Conservation (phyloP, 1,139 yeast genomes). For the Meyerozyma sp. region DNA sequence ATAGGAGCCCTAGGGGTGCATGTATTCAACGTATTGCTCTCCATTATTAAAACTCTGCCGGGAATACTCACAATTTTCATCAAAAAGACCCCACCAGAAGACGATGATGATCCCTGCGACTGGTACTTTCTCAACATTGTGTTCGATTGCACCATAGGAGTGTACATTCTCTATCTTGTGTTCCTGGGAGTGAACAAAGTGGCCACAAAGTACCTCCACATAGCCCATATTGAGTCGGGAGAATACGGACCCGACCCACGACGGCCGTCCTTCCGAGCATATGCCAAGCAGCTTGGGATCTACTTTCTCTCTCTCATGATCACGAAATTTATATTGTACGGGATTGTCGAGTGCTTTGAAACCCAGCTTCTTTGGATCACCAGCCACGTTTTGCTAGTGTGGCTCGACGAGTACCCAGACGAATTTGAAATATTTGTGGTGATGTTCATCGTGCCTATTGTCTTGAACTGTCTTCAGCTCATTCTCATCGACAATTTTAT, state of each 20-base stretch:
- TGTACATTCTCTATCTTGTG: slow-evolving; percentile 66
- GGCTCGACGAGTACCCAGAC: slow-evolving; percentile 75
- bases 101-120: slow-evolving; percentile 59
- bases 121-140: slow-evolving; percentile 89
- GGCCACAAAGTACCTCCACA: slow-evolving; percentile 24
- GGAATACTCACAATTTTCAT: slow-evolving; percentile 7
- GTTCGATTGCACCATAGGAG: slow-evolving; percentile 94
- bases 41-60: slow-evolving; percentile 44
- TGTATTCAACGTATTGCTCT: slow-evolving; percentile 66
- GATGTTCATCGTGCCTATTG: slow-evolving; percentile 72
- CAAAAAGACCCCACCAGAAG: slow-evolving; percentile 3
- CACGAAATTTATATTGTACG: slow-evolving; percentile 52
- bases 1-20: slow-evolving; percentile 85
- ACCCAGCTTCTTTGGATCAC: slow-evolving; percentile 40
- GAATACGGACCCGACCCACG: slow-evolving; percentile 59
- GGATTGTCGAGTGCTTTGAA: slow-evolving; percentile 36
- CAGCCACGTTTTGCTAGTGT: slow-evolving; percentile 49
- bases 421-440: slow-evolving; percentile 81
- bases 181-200: slow-evolving; percentile 42
- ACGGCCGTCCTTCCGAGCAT: slow-evolving; percentile 63
- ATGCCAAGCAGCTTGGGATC: slow-evolving; percentile 65
- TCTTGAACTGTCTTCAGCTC: slow-evolving; percentile 84
- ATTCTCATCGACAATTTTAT: slow-evolving; percentile 84
- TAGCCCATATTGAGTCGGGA: slow-evolving; percentile 68
- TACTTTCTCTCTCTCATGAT: slow-evolving; percentile 61